These are phyloP conservation scores for Limtongia smithiae DNA, from an alignment of 805 yeast species.

Conservation along the genomic window DNA sequence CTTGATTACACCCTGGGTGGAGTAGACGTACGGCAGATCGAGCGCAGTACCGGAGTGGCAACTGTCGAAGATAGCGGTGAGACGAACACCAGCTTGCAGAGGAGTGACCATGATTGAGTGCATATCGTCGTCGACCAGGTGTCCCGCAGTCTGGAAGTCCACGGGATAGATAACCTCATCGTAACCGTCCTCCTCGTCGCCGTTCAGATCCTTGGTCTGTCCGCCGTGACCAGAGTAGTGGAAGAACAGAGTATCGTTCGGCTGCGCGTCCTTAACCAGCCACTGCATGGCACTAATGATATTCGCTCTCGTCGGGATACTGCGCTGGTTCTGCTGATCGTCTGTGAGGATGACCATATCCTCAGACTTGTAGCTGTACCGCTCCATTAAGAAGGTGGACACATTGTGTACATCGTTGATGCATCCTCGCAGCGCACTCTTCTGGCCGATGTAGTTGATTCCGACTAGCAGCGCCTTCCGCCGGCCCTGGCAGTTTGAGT, in stretches of 20 bases:
- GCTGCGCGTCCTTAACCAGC: slow-evolving; percentile 68
- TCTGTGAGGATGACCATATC: slow-evolving; percentile 41
- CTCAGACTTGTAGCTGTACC: slow-evolving; percentile 23
- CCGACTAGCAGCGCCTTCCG: slow-evolving; percentile 76
- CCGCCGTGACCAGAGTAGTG: slow-evolving; percentile 91
- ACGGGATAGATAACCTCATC: slow-evolving; percentile 73
- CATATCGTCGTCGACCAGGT: slow-evolving; percentile 68
- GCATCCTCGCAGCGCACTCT: slow-evolving; percentile 66
- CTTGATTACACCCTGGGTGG: slow-evolving; percentile 77
- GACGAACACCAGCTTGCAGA: slow-evolving; percentile 66
- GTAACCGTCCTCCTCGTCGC: slow-evolving; percentile 71
- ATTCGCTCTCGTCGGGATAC: slow-evolving; percentile 62
- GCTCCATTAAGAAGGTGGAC: slow-evolving; percentile 28
- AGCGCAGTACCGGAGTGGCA: slow-evolving; percentile 84
- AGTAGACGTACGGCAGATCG: slow-evolving; percentile 75
- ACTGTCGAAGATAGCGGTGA: slow-evolving; percentile 78
- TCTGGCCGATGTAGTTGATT: slow-evolving; percentile 67
- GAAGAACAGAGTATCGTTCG: slow-evolving; percentile 75
- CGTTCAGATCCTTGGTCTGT: slow-evolving; percentile 60
- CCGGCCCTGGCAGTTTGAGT: slow-evolving; percentile 67
- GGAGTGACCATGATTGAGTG: slow-evolving; percentile 66
- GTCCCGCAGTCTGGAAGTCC: slow-evolving; percentile 65
- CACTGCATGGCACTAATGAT: slow-evolving; percentile 77
- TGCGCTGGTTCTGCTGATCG: slow-evolving; percentile 40
- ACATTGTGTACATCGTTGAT: slow-evolving; percentile 69